Evolutionary conservation across 805 yeast genomes (phyloP).

Genomic region (Sugiyamaella qingdaonensis): DNA sequence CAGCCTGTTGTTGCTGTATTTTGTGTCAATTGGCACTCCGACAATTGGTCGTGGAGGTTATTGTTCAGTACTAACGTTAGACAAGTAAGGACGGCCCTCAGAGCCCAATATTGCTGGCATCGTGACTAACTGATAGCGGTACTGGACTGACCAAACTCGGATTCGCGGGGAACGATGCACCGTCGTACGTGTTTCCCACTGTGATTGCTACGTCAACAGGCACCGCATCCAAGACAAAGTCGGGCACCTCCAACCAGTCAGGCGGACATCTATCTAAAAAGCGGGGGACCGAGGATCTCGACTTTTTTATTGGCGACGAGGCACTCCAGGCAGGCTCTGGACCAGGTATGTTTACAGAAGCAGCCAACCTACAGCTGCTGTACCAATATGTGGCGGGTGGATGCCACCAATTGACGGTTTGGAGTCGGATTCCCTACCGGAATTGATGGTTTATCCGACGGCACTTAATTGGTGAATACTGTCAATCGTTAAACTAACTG

Average conservation of each 20-base stretch:
- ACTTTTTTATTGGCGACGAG: constrained; percentile 93
- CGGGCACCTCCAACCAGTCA: constrained; percentile 31
- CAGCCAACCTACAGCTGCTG: neutral
- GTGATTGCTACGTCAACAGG: constrained; percentile 72
- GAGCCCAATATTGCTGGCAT: neutral
- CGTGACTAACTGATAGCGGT: constrained; percentile 57
- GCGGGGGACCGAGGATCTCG: constrained; percentile 90
- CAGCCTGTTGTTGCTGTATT: neutral
- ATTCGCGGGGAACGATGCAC: constrained; percentile 97
- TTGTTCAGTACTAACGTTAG: constrained; percentile 18
- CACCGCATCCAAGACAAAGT: constrained; percentile 32
- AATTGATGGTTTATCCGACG: no score
- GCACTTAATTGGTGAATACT: no score
- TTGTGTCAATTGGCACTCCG: neutral
- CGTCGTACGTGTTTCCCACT: constrained; percentile 95
- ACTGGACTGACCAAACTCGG: constrained; percentile 97
- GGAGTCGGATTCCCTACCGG: no score
- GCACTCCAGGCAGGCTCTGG: constrained; percentile 90
- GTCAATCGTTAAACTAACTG: neutral
- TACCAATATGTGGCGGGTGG: no score
- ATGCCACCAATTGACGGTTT: no score
- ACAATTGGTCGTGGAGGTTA: neutral
- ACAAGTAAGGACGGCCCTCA: constrained; percentile 28
- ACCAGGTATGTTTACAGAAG: constrained; percentile 41
- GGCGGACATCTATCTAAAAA: constrained; percentile 54